Base-by-base conservation (phyloP, 805 yeast species). In the Wickerhamomyces queroliae region DNA sequence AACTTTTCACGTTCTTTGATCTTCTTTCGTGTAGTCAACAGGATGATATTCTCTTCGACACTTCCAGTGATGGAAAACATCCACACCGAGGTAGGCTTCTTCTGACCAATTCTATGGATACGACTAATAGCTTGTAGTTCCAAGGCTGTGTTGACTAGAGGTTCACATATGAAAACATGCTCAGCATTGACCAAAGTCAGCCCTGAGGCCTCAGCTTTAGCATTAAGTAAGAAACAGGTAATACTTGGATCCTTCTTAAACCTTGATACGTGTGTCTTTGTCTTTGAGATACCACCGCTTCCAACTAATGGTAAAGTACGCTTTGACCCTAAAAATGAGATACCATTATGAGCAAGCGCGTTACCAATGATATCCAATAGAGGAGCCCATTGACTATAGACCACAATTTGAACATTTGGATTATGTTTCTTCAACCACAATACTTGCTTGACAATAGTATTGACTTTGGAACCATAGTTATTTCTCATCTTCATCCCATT, bases 111-210 rank as follows among this genome's bases (percentile, higher is more conserved):
- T 46, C 99, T 67, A 56, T 91, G 96, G 32, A 93, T 79, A 46
- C 99, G 73, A 36, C 95, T 86, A 39, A 90, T 83, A 0, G 98
- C 97, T 57, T 91, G 99, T 13, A 87, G 57, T 50, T 93, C 98
- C 35, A 89, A 68, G 2, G 95, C 83, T 1, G 90, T 78, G 52
- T 89, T 89, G 13, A 93, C 82, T 41, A 93, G 68, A 1, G 99
- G 98, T 62, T 93, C 99, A 58, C 97, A 85, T 5, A 93, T 59
- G 45, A 90, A 83, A 0, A 93, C 91, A 58, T 93, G 96, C 3
- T 85, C 83, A 0, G 99, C 98, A 64, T 91, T 91, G 8, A 89
- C 79, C 40, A 93, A 67, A 8, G 95, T 93, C 46, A 93, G 66
- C 0, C 99, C 99, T 12, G 96, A 80, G 8, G 95, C 89, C 55